Base-by-base conservation (phyloP, 1,284 basidiomycete genomes). In the Cystobasidium sp. region DNA sequence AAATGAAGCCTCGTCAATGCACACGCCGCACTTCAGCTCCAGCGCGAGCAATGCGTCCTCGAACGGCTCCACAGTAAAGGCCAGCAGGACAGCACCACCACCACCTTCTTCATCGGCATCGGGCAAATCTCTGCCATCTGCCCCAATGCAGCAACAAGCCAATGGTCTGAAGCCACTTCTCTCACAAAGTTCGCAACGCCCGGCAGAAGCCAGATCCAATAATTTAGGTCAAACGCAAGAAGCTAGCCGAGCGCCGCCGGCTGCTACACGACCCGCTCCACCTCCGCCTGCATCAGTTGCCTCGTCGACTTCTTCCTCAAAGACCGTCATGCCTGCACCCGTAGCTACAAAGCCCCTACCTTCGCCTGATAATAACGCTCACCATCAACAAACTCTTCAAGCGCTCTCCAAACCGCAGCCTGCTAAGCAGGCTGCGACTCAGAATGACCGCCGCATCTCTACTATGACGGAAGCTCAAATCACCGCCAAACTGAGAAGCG, bases 401-500 rank as follows among this genome's bases (percentile, higher is more conserved):
- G 51, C 64, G 14, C 46, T 52, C 5, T 47, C 59, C 6, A 69
- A 59, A 37, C 12, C 46, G 16, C 20, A 43, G 47, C 20, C 24
- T 31, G 63, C 75, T 46, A 56, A 81, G 81, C 75, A 83, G 82
- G 62, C 81, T 76, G 43, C 44, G 73, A 85, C 82, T 78, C 80
- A 75, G 79, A 49, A 82, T 47, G 85, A 92, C 24, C 79, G 94
- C 83, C 87, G 96, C 69, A 95, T 97, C 79, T 96, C 93, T 79
- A 92, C 94, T 49, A 93, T 99, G 92, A 93, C 90, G 68, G 96
- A 98, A 83, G 92, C 90, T 49, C 95, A 98, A 84, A 97, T 99
- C 80, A 97, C 98, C 94, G 93, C 96, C 81, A 97, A 97, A 85
- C 85, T 99, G 78, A 86, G 94, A 77, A 89, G 88, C 75, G 94